Evolutionary conservation across 108 stramenopile genomes (phyloP), one percentile per base, ranked within the genome.

Genomic region (Cyclostephanos invisitatus): DNA sequence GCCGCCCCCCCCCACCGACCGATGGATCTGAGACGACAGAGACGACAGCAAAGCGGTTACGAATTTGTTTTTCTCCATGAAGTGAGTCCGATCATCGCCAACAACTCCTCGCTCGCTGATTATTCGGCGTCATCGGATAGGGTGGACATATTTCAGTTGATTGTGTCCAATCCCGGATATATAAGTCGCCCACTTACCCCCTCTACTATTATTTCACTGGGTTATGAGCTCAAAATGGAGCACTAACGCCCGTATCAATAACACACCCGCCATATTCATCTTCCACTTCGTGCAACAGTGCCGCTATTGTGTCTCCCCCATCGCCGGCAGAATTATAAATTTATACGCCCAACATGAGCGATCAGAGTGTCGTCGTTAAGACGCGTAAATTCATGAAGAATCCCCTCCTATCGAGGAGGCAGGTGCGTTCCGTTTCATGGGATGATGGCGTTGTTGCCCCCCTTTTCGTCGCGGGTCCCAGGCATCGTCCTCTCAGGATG

Each of bases 371-470:
- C 74, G 90, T 96, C 60, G 91, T 99, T 63, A 95, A 98, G 86
- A 97, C 97, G 57, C 95, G 97, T 62, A 99, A 99, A 89, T 98
- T 98, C 85, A 96, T 96, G 85, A 82, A 91, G 68, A 99, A 99
- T 84, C 93, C 98, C 21, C 96, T 99, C 67, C 92, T 98, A 37
- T 82, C 95, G 66, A 83, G 99, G 70, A 94, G 94, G 81, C 97
- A 99, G 96, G 93, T 95, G 78, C 73, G 93, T 90, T n/a, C 35
- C 7, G 46, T 65, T 20, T 17, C 51, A 24, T 28, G 27, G 25
- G 5, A 29, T 20, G 28, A 66, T 22, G 38, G 2, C 0, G 44
- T 9, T 58, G 12, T 22, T n/a, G n/a, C n/a, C n/a, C n/a, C n/a
- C n/a, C n/a, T n/a, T n/a, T n/a, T n/a, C n/a, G n/a, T n/a, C n/a